Evolutionary conservation across 2,329 filamentous ascomycete species (phyloP).

Genomic region (Penicillium sp.): DNA sequence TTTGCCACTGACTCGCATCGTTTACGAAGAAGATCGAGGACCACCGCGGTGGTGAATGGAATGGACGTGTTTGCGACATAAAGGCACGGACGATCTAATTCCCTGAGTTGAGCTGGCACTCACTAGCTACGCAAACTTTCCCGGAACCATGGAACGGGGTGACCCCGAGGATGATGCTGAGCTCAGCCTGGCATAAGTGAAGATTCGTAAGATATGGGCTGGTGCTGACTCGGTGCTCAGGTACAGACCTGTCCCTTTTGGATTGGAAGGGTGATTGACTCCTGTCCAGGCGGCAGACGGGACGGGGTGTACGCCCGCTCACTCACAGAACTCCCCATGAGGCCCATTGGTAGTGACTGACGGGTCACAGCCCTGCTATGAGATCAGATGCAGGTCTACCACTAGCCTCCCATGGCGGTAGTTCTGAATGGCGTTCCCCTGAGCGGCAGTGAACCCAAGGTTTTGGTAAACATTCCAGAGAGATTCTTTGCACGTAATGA

Average conservation of each 20-base stretch:
- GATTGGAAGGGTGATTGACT: too few species aligned
- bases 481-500: too few species aligned
- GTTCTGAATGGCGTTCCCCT: neutral
- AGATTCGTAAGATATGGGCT: too few species aligned
- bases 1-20: neutral
- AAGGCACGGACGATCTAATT: neutral
- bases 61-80: neutral
- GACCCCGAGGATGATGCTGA: too few species aligned
- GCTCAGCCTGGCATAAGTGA: too few species aligned
- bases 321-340: neutral
- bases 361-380: conserved; percentile 22
- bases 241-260: too few species aligned
- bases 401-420: conserved; percentile 1
- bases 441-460: neutral
- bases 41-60: neutral
- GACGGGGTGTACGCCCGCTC: too few species aligned
- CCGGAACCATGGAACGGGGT: neutral
- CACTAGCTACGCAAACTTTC: neutral
- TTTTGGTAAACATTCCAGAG: too few species aligned
- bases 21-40: neutral
- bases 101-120: neutral
- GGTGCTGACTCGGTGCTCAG: too few species aligned
- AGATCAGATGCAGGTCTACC: conserved; percentile 11
- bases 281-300: too few species aligned
- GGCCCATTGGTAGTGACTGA: conserved; percentile 7